Percentiles rank a stretch among this genome's conserved stretches.
Conservation (phyloP, 345 rosid species). For the rapeseed (Brassica napus) region DNA sequence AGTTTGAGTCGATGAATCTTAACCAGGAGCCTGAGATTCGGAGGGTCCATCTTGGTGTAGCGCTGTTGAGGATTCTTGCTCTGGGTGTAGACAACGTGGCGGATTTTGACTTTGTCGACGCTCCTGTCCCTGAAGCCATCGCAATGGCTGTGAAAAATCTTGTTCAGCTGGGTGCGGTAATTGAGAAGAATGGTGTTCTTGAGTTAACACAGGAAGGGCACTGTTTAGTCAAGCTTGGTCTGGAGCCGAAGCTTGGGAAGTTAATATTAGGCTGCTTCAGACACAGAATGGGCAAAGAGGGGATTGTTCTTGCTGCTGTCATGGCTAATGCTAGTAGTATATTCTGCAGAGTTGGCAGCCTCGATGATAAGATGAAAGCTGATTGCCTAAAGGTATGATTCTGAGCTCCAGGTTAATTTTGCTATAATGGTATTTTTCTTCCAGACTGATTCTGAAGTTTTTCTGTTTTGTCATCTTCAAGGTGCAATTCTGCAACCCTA, state of each 20-base stretch:
- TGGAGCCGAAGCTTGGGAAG: slow-evolving; percentile 91
- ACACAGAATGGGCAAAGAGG: slow-evolving; percentile 68
- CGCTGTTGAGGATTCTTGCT: slow-evolving; percentile 80
- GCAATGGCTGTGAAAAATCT: slow-evolving; percentile 74
- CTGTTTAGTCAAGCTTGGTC: slow-evolving; percentile 73
- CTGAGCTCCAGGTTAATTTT: too few species aligned
- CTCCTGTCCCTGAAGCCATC: slow-evolving; percentile 71
- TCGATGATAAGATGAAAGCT: slow-evolving; percentile 67
- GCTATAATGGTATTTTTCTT: too few species aligned
- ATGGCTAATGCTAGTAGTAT: slow-evolving; percentile 86
- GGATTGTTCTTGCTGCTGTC: slow-evolving; percentile 84
- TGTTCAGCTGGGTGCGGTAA: slow-evolving; percentile 73
- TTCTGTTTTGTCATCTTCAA: slow-evolving; percentile 6
- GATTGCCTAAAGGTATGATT: slow-evolving; percentile 63
- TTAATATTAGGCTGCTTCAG: slow-evolving; percentile 60
- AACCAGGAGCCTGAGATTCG: slow-evolving; percentile 85
- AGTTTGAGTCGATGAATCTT: slow-evolving; percentile 58
- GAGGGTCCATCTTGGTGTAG: slow-evolving; percentile 93
- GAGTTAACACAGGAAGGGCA: slow-evolving; percentile 71
- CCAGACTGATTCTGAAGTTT: slow-evolving; percentile 29
- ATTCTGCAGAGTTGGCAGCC: slow-evolving; percentile 83
- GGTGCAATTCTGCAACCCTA: slow-evolving; percentile 74
- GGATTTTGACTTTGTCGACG: slow-evolving; percentile 82
- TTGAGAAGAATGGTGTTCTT: slow-evolving; percentile 44
- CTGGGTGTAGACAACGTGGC: slow-evolving; percentile 57